These are phyloP conservation scores for Neurospora africana DNA, from an alignment of 495 filamentous ascomycete species.

Conservation along the genomic window DNA sequence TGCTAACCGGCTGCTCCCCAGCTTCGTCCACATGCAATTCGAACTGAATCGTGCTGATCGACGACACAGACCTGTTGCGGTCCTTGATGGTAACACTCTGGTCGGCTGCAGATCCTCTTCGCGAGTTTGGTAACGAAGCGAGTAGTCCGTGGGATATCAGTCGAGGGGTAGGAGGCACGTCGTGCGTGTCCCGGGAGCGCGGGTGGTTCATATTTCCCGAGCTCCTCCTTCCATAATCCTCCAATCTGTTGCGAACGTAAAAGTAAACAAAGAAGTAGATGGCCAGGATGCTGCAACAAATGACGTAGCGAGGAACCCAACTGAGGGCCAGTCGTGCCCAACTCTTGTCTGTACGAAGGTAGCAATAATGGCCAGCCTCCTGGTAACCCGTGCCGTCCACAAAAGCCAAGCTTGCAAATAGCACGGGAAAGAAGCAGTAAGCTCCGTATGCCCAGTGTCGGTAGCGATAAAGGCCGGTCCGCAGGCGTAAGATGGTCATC, in stretches of 20 bases:
- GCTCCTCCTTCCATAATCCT: constrained; percentile 20
- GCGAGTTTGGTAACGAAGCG: constrained; percentile 20
- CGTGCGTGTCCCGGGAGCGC: constrained; percentile 3
- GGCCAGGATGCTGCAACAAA: constrained; percentile 47
- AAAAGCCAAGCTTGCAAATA: constrained; percentile 54
- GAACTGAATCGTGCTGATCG: constrained; percentile 16
- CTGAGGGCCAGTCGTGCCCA: constrained; percentile 57
- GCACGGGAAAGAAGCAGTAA: constrained; percentile 46
- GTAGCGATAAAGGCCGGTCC: constrained; percentile 56
- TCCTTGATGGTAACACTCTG: constrained; percentile 13
- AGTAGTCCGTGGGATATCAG: constrained; percentile 34
- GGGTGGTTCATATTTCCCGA: constrained; percentile 11
- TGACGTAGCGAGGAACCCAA: constrained; percentile 64
- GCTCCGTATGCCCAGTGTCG: constrained; percentile 42
- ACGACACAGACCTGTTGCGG: constrained; percentile 23
- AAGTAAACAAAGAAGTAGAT: constrained; percentile 59
- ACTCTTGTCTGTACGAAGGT: constrained; percentile 48
- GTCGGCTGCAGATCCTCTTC: constrained; percentile 15
- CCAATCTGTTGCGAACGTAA: constrained; percentile 41
- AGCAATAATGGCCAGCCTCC: constrained; percentile 54
- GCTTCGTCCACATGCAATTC: constrained; percentile 2
- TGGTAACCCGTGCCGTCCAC: constrained; percentile 46
- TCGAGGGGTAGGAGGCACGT: constrained; percentile 25
- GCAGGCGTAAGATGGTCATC: constrained; percentile 53
- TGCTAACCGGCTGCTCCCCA: constrained; percentile 5